Evolutionary conservation across 441 rosid species (phyloP).

Genomic region (Flueggea neowawraea): DNA sequence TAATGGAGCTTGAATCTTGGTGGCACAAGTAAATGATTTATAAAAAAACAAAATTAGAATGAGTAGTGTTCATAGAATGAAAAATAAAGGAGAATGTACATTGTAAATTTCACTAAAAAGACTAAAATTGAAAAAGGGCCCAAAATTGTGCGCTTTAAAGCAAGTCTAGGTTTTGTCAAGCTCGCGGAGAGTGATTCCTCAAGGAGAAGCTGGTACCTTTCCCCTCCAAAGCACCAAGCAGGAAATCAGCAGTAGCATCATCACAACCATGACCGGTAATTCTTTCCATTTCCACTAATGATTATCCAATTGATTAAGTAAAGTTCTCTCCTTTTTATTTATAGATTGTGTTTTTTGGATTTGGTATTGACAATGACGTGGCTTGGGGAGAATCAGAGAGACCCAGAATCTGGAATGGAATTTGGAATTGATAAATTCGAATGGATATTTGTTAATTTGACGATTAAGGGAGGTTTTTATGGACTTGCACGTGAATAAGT

Average conservation of each 20-base stretch:
- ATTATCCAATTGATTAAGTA: not conserved
- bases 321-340: not conserved
- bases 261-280: constrained; percentile 16
- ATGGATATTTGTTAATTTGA: constrained; percentile 6
- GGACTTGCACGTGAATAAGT: not conserved
- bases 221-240: not conserved
- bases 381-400: not conserved
- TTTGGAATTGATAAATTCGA: not conserved
- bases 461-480: not conserved
- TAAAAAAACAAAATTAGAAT: too few relatives aligned
- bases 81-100: not conserved
- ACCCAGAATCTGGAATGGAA: constrained; percentile 10
- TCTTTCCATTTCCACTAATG: not conserved
- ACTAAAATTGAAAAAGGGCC: not conserved
- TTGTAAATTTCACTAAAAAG: not conserved
- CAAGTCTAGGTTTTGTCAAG: constrained; percentile 11
- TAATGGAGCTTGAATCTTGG: too few relatives aligned
- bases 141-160: not conserved
- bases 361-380: not conserved
- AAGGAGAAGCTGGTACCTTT: not conserved
- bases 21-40: too few relatives aligned
- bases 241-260: not conserved
- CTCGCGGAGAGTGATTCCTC: not conserved
- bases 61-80: too few relatives aligned
- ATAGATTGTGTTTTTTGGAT: not conserved